Percentiles rank a stretch among this genome's conserved stretches.
Evolutionary conservation across 257 asterid genomes (phyloP).

Genomic region (Solanum pinnatisectum): DNA sequence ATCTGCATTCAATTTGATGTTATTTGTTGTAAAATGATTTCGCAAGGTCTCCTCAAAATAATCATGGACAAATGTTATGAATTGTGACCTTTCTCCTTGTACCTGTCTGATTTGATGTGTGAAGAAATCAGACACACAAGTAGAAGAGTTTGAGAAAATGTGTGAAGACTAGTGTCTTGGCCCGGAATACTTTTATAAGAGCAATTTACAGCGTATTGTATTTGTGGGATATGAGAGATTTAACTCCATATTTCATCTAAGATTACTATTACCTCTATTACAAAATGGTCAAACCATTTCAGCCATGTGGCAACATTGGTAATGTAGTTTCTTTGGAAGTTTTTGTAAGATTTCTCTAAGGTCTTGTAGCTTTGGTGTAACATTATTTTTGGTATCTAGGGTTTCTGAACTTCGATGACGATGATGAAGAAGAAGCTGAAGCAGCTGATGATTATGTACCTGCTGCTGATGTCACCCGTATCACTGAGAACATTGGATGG

Average conservation of each 20-base stretch:
- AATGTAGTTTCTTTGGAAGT: not conserved
- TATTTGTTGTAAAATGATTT: not conserved
- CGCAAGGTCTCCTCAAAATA: not conserved
- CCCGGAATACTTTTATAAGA: not conserved
- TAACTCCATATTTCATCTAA: not conserved
- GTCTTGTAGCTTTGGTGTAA: not conserved
- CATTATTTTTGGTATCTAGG: constrained; percentile 36
- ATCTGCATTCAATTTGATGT: not conserved
- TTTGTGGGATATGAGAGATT: not conserved
- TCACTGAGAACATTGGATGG: constrained; percentile 90
- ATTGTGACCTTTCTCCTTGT: not conserved
- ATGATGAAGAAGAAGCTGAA: constrained; percentile 66
- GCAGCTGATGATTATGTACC: constrained; percentile 56
- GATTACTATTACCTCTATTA: not conserved
- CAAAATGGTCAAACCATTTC: not conserved
- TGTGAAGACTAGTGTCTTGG: not conserved
- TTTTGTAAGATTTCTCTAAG: not conserved
- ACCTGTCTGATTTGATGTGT: not conserved
- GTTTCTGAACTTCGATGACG: constrained; percentile 81
- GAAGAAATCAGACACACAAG: not conserved
- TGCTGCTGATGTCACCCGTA: constrained; percentile 44
- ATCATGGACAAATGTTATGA: not conserved
- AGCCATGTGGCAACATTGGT: not conserved
- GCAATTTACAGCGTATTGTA: not conserved
- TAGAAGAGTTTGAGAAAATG: not conserved